Base-by-base conservation (phyloP, 1,284 basidiomycete genomes). In the Lentinula novae-zelandiae region DNA sequence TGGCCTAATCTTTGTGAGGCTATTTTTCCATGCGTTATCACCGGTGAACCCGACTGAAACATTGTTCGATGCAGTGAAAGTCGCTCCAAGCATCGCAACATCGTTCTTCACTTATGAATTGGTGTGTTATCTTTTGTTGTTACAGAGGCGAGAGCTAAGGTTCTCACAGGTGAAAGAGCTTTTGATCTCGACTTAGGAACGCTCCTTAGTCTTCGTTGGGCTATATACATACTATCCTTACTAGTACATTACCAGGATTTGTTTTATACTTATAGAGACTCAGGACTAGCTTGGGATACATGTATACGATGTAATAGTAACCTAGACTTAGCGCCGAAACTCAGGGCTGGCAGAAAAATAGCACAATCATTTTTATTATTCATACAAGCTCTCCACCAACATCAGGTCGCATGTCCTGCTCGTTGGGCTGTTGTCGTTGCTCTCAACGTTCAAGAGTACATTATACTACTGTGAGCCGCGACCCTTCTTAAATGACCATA, bases 71-170 rank as follows among this genome's bases (percentile, higher is more conserved):
- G 52, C 70, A 92, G 90, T 93, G 65, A 93, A 95, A 75, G 93
- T 95, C 20, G 89, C 92, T 2, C 93, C 93, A n/a, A 93, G 90
- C 67, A 95, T 95, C 65, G 92, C 93, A 33, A 95, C 91, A 38
- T 91, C 89, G 39, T 92, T 92, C 70, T 91, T 89, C 75, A 87
- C 82, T 20, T 92, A 92, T 72, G 89, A 92, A 74, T 69, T 89
- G 67, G 89, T 89, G 66, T 80, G 84, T 72, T 72, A 74, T 20
- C 27, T 40, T 64, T 70, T 50, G 8, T 22, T 22, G 17, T 34
- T 9, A 15, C 40, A 13, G 10, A 33, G 7, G 33, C 22, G 31
- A 6, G 20, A 33, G 20, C 36, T 70, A 74, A 33, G 22, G 10
- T 58, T n/a, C 20, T 17, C 17, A 48, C 48, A 73, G 68, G 72